phyloP scores from a whole-genome alignment of 345 rosid genomes.

The Pseudoturritis turrita region DNA sequence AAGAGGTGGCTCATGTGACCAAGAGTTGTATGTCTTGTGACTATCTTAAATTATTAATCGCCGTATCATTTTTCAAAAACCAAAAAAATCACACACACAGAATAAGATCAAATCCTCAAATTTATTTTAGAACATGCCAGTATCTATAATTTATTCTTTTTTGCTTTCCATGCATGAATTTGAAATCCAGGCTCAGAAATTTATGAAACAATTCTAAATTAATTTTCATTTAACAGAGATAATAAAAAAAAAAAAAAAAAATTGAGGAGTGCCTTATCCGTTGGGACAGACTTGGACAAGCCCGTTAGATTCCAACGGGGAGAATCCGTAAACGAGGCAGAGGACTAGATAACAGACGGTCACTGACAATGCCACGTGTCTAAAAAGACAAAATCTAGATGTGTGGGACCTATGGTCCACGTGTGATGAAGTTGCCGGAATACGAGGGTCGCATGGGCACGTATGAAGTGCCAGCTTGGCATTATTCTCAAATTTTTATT shows the following conservation, averaged over 20 bases:
- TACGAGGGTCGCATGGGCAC: slow-evolving; percentile 37
- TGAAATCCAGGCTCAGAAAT: neutral
- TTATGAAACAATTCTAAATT: neutral
- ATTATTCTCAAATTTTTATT: neutral
- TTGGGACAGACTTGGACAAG: slow-evolving; percentile 5
- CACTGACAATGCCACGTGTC: slow-evolving; percentile 23
- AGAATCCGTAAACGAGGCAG: slow-evolving; percentile 25
- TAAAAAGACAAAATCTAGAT: slow-evolving; percentile 10
- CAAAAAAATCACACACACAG: neutral
- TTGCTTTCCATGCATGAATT: slow-evolving; percentile 7
- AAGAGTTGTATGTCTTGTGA: slow-evolving; percentile 8
- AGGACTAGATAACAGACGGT: slow-evolving; percentile 23
- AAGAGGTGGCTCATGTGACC: slow-evolving; percentile 28
- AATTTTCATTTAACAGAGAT: neutral
- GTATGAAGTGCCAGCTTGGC: slow-evolving; percentile 35
- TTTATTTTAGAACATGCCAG: neutral
- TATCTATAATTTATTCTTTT: neutral
- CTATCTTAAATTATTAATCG: slow-evolving; percentile 10
- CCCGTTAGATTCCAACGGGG: slow-evolving; percentile 28
- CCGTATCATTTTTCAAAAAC: neutral
- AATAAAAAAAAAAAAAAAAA: neutral
- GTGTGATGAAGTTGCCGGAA: slow-evolving; percentile 32
- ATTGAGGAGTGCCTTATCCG: slow-evolving; percentile 19
- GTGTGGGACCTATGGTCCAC: slow-evolving; percentile 25
- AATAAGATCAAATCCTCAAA: neutral